A percentile compares a stretch with the other conserved stretches of the same genome.
Evolutionary conservation across 2,329 filamentous ascomycete genomes (phyloP).

Genomic region (Byssoonygena ceratinophila): DNA sequence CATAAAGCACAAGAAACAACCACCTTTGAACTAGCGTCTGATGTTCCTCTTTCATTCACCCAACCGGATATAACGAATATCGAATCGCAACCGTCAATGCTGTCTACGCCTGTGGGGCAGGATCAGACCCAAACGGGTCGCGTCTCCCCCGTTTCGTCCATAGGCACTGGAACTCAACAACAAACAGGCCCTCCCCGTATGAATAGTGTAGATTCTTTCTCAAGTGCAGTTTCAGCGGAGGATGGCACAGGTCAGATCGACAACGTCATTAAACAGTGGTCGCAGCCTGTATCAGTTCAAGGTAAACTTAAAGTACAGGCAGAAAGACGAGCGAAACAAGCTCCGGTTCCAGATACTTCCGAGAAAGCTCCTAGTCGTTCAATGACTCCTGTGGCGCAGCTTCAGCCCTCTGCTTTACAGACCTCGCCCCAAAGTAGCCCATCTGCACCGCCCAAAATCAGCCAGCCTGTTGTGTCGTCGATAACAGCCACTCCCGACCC

Average conservation of each 20-base stretch:
- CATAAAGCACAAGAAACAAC: slow-evolving; percentile 10
- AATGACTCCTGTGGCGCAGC: slow-evolving; percentile 9
- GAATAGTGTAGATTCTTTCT: slow-evolving; percentile 25
- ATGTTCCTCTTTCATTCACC: background rate
- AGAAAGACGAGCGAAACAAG: background rate
- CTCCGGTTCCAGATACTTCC: background rate
- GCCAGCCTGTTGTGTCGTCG: slow-evolving; percentile 7
- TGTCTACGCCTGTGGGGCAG: slow-evolving; percentile 2
- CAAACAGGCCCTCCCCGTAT: slow-evolving; percentile 17
- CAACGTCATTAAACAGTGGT: slow-evolving; percentile 38
- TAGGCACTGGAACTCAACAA: background rate
- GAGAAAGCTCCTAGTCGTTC: slow-evolving; percentile 3
- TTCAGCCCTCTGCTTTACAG: slow-evolving; percentile 9
- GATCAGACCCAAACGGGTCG: background rate
- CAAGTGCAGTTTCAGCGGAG: slow-evolving; percentile 21
- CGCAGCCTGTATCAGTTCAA: slow-evolving; percentile 25
- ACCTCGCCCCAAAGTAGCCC: slow-evolving; percentile 8
- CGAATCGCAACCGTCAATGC: background rate
- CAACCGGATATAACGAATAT: background rate
- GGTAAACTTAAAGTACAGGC: background rate
- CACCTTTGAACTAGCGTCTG: slow-evolving; percentile 12
- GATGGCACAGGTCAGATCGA: slow-evolving; percentile 32
- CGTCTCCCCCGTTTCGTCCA: background rate
- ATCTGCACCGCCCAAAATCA: slow-evolving; percentile 4
- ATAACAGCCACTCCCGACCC: slow-evolving; percentile 33